These are phyloP conservation scores for Sphagnurus paluster DNA, from an alignment of 1,284 basidiomycete genomes.

Conservation along the genomic window DNA sequence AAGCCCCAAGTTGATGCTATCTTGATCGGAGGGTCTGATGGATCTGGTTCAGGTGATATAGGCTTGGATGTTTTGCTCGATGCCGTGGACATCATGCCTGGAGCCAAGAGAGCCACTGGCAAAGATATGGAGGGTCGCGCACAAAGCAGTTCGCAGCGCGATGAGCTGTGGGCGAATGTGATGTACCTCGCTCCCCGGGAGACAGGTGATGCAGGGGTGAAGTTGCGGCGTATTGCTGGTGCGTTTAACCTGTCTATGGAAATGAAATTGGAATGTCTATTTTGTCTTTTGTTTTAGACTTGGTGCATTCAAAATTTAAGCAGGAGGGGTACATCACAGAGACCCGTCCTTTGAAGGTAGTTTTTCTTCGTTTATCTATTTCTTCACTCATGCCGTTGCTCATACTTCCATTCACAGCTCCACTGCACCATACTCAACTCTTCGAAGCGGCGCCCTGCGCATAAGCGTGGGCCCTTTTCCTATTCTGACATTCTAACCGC, in stretches of 20 bases:
- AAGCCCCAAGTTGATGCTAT: slow-evolving; percentile 41
- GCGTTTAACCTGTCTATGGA: too few species aligned
- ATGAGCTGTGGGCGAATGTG: slow-evolving; percentile 17
- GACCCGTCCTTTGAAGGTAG: slow-evolving; percentile 59
- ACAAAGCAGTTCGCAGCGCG: not conserved
- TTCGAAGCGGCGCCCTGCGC: slow-evolving; percentile 14
- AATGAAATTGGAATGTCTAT: not conserved
- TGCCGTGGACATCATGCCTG: slow-evolving; percentile 51
- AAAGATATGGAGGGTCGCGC: slow-evolving; percentile 1
- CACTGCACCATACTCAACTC: slow-evolving; percentile 71
- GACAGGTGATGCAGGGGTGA: slow-evolving; percentile 4
- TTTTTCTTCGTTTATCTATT: not conserved
- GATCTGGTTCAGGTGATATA: too few species aligned
- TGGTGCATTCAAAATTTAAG: slow-evolving; percentile 48
- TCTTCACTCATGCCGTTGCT: not conserved
- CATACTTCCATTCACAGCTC: slow-evolving; percentile 40
- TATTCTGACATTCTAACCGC: slow-evolving; percentile 18
- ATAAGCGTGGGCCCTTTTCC: slow-evolving; percentile 12
- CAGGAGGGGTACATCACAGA: slow-evolving; percentile 52
- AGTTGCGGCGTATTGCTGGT: slow-evolving; percentile 40
- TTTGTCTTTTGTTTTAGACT: slow-evolving; percentile 29
- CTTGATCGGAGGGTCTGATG: slow-evolving; percentile 13
- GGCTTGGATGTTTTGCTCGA: slow-evolving; percentile 46
- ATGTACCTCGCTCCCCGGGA: slow-evolving; percentile 18
- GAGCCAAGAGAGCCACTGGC: slow-evolving; percentile 22